Conservation (phyloP, 2,329 filamentous ascomycete species). For the Cladosporium sphaerospermum region DNA sequence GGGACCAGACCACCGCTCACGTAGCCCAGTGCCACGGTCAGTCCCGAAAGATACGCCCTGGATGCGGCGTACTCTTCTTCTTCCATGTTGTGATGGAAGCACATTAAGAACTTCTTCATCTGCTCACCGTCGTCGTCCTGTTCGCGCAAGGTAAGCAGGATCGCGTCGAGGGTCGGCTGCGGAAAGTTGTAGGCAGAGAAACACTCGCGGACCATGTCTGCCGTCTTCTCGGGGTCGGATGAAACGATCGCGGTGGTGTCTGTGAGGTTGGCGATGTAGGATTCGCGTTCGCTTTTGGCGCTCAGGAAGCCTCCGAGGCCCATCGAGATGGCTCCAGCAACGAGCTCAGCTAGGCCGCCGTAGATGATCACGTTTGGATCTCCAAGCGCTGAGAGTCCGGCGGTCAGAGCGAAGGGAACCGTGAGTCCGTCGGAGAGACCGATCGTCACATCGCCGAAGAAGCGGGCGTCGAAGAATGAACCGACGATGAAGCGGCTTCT, state of each 20-base stretch:
- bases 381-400: conserved; percentile 31
- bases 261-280: conserved; percentile 39
- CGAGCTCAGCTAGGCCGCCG: conserved; percentile 33
- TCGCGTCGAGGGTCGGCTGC: conserved; percentile 17
- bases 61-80: conserved; percentile 34
- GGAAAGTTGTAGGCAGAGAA: conserved; percentile 38
- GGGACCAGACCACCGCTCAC: conserved; percentile 63
- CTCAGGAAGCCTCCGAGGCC: conserved; percentile 36
- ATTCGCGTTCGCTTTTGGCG: conserved; percentile 45
- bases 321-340: conserved; percentile 36
- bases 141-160: conserved; percentile 6
- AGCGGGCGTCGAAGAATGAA: neutral
- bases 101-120: conserved; percentile 41
- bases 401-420: conserved; percentile 33
- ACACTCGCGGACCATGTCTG: conserved; percentile 34
- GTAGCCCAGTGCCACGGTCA: conserved; percentile 62
- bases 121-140: conserved; percentile 18
- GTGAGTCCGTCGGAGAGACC: conserved; percentile 30
- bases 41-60: conserved; percentile 47
- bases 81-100: conserved; percentile 41
- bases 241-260: conserved; percentile 36
- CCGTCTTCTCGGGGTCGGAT: conserved; percentile 32
- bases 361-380: conserved; percentile 33
- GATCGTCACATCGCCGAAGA: conserved; percentile 9
- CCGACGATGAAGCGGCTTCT: neutral